Percentiles rank a stretch among this genome's conserved stretches.
Conservation (phyloP, 768 basidiomycete species). For the Sarcodon aspratus region DNA sequence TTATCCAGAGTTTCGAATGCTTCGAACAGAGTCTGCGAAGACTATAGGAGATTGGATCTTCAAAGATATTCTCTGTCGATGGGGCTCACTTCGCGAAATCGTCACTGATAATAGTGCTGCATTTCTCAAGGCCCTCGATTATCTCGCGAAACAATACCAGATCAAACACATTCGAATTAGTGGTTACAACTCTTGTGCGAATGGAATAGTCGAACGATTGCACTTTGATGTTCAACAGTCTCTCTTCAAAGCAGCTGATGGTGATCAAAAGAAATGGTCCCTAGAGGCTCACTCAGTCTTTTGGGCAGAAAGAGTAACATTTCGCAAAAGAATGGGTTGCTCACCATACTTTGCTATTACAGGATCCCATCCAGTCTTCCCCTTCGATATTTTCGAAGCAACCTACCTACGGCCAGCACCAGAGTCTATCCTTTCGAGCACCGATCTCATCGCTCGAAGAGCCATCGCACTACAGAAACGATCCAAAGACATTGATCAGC, state of each 20-base stretch:
- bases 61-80: slow-evolving; percentile 22
- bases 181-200: slow-evolving; percentile 29
- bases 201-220: slow-evolving; percentile 24
- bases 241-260: slow-evolving; percentile 17
- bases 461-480: slow-evolving; percentile 8
- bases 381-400: slow-evolving; percentile 11
- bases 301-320: slow-evolving; percentile 26
- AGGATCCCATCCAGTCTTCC: slow-evolving; percentile 11
- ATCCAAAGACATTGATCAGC: slow-evolving; percentile 2
- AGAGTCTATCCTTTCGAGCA: slow-evolving; percentile 1
- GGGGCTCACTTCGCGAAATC: slow-evolving; percentile 25
- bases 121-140: slow-evolving; percentile 12
- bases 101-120: slow-evolving; percentile 29
- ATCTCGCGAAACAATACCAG: slow-evolving; percentile 13
- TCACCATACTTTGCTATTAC: slow-evolving; percentile 15
- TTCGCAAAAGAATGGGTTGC: slow-evolving; percentile 15
- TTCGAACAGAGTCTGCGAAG: slow-evolving; percentile 17
- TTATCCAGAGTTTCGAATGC: slow-evolving; percentile 19
- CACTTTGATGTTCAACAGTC: slow-evolving; percentile 21
- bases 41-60: slow-evolving; percentile 21
- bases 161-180: slow-evolving; percentile 28
- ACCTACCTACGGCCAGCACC: slow-evolving; percentile 8
- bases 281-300: slow-evolving; percentile 13
- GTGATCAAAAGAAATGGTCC: not conserved
- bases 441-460: slow-evolving; percentile 8